Evolutionary conservation across 306 rosid genomes (phyloP).

Genomic region (Begonia fuchsioides): DNA sequence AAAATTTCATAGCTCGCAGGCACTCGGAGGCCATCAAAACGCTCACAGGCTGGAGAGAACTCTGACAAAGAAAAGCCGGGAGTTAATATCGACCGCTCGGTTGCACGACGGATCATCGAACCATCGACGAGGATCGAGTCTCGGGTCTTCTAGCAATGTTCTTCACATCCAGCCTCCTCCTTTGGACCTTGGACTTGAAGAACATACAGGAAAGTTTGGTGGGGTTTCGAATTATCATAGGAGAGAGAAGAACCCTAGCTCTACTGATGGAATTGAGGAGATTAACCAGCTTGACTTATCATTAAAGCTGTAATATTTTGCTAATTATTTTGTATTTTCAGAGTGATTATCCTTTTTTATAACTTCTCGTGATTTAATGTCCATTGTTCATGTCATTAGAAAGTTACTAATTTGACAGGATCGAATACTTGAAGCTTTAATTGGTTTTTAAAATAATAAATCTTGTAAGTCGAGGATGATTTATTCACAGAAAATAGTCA

Average conservation of each 20-base stretch:
- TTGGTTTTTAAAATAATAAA: no score
- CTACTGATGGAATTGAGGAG: conserved; percentile 27
- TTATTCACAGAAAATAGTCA: no score
- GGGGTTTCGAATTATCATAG: neutral
- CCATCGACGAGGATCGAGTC: neutral
- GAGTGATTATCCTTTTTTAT: no score
- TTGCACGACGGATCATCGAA: conserved; percentile 6
- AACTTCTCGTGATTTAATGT: no score
- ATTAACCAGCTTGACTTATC: conserved; percentile 63
- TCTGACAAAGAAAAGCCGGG: conserved; percentile 68
- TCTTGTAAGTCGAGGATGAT: no score
- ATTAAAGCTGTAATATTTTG: conserved; percentile 34
- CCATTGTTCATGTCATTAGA: no score
- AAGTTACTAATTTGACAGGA: no score
- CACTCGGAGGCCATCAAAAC: conserved; percentile 80
- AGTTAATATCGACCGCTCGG: conserved; percentile 24
- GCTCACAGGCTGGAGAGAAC: conserved; percentile 84
- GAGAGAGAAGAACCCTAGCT: neutral
- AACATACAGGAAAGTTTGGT: neutral
- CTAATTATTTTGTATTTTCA: no score
- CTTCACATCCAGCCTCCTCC: conserved; percentile 8
- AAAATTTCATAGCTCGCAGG: conserved; percentile 72
- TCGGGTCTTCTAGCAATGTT: neutral
- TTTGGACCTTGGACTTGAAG: neutral
- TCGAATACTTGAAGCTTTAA: no score